A percentile compares a stretch with the other conserved stretches of the same genome.
Conservation (phyloP, 257 asterid genomes). For the Ilex aquifolium region DNA sequence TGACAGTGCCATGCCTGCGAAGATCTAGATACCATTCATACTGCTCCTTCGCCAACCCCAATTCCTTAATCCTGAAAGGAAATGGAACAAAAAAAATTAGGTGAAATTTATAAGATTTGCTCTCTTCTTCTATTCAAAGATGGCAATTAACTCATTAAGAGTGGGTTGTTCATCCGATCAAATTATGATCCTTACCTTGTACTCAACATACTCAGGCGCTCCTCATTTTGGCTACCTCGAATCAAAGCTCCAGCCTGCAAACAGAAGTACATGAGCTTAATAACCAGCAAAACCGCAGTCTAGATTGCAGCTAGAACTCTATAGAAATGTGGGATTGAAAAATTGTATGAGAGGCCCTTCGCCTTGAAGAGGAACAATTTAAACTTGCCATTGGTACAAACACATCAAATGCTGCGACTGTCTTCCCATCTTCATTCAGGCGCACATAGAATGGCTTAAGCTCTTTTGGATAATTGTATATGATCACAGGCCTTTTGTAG, state of each 20-base stretch:
- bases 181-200: constrained; percentile 40
- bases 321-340: background rate
- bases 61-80: constrained; percentile 52
- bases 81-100: background rate
- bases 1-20: constrained; percentile 58
- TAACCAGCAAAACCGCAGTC: background rate
- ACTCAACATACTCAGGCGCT: constrained; percentile 42
- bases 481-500: constrained; percentile 52
- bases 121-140: background rate
- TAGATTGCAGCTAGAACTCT: background rate
- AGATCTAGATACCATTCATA: constrained; percentile 87
- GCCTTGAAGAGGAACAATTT: background rate
- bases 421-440: constrained; percentile 57
- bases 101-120: background rate
- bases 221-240: constrained; percentile 86
- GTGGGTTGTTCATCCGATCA: background rate
- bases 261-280: background rate
- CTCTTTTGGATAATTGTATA: constrained; percentile 70
- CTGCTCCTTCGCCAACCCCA: constrained; percentile 50
- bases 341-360: background rate
- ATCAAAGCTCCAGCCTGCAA: constrained; percentile 67
- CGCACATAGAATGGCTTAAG: constrained; percentile 59
- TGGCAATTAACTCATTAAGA: background rate
- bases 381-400: constrained; percentile 62
- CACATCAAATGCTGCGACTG: constrained; percentile 73